phyloP scores from a whole-genome alignment of 176 grass and related monocot genomes.

The Cocos nucifera region DNA sequence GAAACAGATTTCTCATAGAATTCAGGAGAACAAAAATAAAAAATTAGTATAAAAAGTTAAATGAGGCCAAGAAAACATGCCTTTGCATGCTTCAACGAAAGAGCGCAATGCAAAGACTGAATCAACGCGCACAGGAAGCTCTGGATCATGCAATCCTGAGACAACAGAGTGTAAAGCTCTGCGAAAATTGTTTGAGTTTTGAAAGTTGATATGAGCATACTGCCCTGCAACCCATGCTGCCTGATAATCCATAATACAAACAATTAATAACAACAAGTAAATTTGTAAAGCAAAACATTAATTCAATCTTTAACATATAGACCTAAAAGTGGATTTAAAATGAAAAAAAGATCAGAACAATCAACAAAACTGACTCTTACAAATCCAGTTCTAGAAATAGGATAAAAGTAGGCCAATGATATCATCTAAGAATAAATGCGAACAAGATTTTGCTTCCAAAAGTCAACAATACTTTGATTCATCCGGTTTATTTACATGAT shows the following conservation, averaged over 20 bases:
- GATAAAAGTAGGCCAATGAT: too few species aligned
- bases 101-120: conserved; percentile 93
- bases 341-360: too few species aligned
- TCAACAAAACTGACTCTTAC: too few species aligned
- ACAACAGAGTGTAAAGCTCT: conserved; percentile 60
- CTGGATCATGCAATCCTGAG: conserved; percentile 55
- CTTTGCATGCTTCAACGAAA: conserved; percentile 91
- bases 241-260: conserved; percentile 21
- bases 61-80: conserved; percentile 18
- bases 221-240: conserved; percentile 96
- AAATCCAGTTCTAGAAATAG: too few species aligned
- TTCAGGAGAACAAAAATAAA: background rate
- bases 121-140: conserved; percentile 86
- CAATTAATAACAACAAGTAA: too few species aligned
- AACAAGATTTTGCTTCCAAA: too few species aligned
- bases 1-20: background rate
- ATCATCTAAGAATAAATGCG: too few species aligned
- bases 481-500: too few species aligned
- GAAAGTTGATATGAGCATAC: conserved; percentile 87
- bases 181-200: conserved; percentile 48
- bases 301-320: background rate
- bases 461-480: too few species aligned
- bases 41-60: background rate
- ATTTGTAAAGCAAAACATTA: background rate
- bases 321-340: too few species aligned